A percentile compares a stretch with the other conserved stretches of the same genome.
Conservation (phyloP, 106 monocot species). For the Posidonia australis region DNA sequence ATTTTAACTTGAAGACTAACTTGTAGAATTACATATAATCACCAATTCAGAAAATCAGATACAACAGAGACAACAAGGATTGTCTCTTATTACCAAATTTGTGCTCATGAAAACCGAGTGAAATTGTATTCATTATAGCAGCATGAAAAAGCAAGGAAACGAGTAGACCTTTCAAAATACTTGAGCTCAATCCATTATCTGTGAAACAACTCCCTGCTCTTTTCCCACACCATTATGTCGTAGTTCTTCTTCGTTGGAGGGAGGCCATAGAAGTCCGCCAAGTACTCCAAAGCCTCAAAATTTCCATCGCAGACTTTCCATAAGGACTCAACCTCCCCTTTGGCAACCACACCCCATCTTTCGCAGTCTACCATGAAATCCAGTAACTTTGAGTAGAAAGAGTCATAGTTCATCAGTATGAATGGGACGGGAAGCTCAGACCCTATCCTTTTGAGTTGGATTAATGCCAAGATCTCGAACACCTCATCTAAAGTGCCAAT, state of each 20-base stretch:
- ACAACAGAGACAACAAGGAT: too few relatives aligned
- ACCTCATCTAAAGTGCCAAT: conserved; percentile 86
- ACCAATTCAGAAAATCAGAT: too few relatives aligned
- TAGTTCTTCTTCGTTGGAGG: conserved; percentile 10
- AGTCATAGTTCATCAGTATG: conserved; percentile 79
- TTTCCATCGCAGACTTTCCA: conserved; percentile 75
- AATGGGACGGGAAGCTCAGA: conserved; percentile 75
- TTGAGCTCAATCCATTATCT: too few relatives aligned
- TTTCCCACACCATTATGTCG: neutral
- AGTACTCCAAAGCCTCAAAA: conserved; percentile 65
- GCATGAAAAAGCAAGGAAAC: too few relatives aligned
- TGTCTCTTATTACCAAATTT: too few relatives aligned
- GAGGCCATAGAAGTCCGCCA: conserved; percentile 56
- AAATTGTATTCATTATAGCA: too few relatives aligned
- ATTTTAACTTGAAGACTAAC: too few relatives aligned
- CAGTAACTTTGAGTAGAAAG: conserved; percentile 72
- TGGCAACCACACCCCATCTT: conserved; percentile 52
- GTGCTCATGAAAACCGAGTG: too few relatives aligned
- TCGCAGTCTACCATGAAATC: conserved; percentile 72
- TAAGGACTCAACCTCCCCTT: conserved; percentile 59
- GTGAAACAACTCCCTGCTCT: neutral
- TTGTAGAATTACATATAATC: too few relatives aligned
- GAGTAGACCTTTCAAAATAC: too few relatives aligned
- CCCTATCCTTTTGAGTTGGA: conserved; percentile 77
- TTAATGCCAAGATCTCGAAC: conserved; percentile 78